These are phyloP conservation scores for Hypoxylon fragiforme DNA, from an alignment of 495 filamentous ascomycete genomes.

Conservation along the genomic window DNA sequence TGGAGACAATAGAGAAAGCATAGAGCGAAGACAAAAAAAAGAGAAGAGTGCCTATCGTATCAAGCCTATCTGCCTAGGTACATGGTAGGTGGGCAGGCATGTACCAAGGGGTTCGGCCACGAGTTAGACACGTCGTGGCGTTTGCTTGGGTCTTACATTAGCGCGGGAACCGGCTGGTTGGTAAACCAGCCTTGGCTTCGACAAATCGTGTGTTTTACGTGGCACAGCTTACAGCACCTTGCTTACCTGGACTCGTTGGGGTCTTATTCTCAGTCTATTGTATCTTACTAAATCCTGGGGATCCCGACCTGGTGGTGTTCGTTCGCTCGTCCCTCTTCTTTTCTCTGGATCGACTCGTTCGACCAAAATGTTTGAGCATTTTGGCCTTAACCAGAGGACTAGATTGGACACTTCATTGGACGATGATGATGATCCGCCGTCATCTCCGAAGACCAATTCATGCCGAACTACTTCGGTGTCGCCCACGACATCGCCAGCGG, in stretches of 20 bases:
- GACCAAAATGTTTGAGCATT: slow-evolving; percentile 17
- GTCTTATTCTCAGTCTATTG: too few species aligned
- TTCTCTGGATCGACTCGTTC: not conserved
- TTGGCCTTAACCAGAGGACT: slow-evolving; percentile 15
- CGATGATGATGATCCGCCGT: slow-evolving; percentile 23
- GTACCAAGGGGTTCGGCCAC: slow-evolving; percentile 27
- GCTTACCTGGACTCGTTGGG: too few species aligned
- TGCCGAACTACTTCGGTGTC: not conserved
- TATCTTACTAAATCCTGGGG: slow-evolving; percentile 26
- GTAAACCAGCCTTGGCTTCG: slow-evolving; percentile 32
- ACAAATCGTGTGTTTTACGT: slow-evolving; percentile 12
- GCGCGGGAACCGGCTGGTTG: slow-evolving; percentile 26
- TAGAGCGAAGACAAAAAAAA: too few species aligned
- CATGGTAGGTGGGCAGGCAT: too few species aligned
- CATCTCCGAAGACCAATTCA: slow-evolving; percentile 8
- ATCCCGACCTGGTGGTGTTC: slow-evolving; percentile 9
- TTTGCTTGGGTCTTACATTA: slow-evolving; percentile 29
- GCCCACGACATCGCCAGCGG: not conserved
- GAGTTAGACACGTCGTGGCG: slow-evolving; percentile 28
- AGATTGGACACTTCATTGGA: slow-evolving; percentile 13
- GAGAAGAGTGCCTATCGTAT: too few species aligned
- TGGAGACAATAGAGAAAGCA: too few species aligned
- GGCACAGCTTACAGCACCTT: slow-evolving; percentile 4
- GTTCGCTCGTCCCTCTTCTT: not conserved
- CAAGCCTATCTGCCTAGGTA: not conserved